These are phyloP conservation scores for Lotmaria passim DNA, from an alignment of 208 protist genomes.

Conservation along the genomic window DNA sequence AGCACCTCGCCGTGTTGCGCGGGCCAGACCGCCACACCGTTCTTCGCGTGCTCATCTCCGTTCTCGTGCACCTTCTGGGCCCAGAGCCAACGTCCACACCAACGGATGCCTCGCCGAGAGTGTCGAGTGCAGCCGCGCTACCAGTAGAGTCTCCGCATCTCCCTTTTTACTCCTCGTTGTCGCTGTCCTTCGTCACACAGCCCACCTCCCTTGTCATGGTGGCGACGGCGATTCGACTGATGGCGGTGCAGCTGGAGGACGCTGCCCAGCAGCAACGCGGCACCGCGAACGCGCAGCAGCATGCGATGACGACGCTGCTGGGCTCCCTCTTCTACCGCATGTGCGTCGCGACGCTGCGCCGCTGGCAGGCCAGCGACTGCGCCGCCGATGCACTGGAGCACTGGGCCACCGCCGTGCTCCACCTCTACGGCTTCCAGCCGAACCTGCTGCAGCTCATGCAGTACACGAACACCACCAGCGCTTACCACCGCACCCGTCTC, in stretches of 20 bases:
- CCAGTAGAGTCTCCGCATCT: no score
- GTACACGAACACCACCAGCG: conserved; percentile 29
- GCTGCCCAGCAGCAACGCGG: conserved; percentile 1
- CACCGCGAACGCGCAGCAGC: conserved; percentile 11
- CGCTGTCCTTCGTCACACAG: neutral
- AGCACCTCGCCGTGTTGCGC: conserved; percentile 22
- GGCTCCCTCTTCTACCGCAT: conserved; percentile 33
- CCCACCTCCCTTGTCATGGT: conserved; percentile 23
- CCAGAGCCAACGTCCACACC: neutral
- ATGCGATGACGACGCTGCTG: conserved; percentile 12
- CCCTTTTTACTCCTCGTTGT: neutral
- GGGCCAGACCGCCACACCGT: conserved; percentile 13
- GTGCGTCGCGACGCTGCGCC: conserved; percentile 30
- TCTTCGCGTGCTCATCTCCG: conserved; percentile 12
- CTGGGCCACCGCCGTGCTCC: conserved; percentile 43
- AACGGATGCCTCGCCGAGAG: no score
- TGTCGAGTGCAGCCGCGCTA: no score
- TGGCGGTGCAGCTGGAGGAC: conserved; percentile 28
- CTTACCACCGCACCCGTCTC: conserved; percentile 31
- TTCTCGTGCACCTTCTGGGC: conserved; percentile 25
- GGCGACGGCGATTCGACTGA: conserved; percentile 25
- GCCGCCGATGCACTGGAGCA: conserved; percentile 33
- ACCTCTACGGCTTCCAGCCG: conserved; percentile 57
- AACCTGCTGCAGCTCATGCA: conserved; percentile 21
- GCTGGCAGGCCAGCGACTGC: conserved; percentile 21